phyloP scores from a whole-genome alignment of 208 protist genomes.

The Entamoeba invadens region DNA sequence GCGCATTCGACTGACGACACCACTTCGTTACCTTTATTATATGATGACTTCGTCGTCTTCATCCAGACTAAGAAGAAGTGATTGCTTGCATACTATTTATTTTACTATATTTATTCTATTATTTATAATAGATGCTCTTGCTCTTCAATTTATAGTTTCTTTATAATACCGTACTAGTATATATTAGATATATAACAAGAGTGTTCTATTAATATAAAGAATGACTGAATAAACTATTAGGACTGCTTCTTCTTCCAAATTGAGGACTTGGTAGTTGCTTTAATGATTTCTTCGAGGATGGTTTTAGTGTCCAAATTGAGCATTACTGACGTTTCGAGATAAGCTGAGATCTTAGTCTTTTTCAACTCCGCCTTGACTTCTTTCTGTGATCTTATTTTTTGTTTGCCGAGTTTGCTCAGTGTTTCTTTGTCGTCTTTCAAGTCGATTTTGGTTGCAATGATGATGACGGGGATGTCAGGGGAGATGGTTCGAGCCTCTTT shows the following conservation, averaged over 20 bases:
- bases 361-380: neutral
- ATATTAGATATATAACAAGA: too few relatives aligned
- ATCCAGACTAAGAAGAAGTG: too few relatives aligned
- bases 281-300: neutral
- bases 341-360: neutral
- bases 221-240: too few relatives aligned
- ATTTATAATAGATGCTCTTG: too few relatives aligned
- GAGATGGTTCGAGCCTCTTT: neutral
- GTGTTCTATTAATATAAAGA: too few relatives aligned
- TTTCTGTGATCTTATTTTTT: neutral
- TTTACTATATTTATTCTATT: too few relatives aligned
- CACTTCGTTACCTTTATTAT: neutral
- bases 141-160: too few relatives aligned
- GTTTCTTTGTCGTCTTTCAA: neutral
- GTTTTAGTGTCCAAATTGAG: neutral
- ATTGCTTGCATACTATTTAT: too few relatives aligned
- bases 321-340: neutral
- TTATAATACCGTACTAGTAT: too few relatives aligned
- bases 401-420: neutral
- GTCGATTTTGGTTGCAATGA: neutral
- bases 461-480: neutral
- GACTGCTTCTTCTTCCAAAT: neutral
- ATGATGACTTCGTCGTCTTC: neutral
- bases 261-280: neutral
- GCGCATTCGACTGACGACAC: neutral